A percentile compares a stretch with the other conserved stretches of the same genome.
Conservation (phyloP, 164 flowering plant species). For the Aristolochia californica region DNA sequence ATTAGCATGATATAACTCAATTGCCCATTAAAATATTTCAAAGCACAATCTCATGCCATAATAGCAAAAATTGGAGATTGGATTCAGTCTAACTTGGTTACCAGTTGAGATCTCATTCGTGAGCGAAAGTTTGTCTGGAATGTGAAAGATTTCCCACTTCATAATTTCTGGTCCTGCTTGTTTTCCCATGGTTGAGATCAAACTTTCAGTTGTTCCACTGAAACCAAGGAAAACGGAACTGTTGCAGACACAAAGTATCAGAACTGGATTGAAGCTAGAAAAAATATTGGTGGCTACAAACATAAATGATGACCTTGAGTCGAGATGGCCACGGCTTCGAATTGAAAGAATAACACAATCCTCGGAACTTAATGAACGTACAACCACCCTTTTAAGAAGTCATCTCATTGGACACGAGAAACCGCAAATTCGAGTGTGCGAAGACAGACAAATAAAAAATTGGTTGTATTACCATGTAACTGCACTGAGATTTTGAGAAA, state of each 20-base stretch:
- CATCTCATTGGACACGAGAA: too few species aligned
- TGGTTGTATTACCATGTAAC: too few species aligned
- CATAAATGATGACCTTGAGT: too few species aligned
- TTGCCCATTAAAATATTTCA: neutral
- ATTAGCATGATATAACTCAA: neutral
- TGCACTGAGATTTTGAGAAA: too few species aligned
- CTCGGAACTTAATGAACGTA: too few species aligned
- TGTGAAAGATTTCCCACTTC: slow-evolving; percentile 47
- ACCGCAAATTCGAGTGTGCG: too few species aligned
- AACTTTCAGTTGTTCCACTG: neutral
- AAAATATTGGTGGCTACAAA: too few species aligned
- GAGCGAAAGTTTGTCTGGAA: slow-evolving; percentile 47
- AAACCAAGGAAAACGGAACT: neutral
- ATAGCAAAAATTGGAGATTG: neutral
- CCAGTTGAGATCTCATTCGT: slow-evolving; percentile 60
- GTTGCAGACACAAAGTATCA: neutral
- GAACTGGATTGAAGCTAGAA: too few species aligned
- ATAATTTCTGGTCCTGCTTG: slow-evolving; percentile 1
- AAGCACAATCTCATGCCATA: neutral
- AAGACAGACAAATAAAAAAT: too few species aligned
- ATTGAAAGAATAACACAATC: too few species aligned
- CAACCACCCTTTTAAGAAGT: too few species aligned
- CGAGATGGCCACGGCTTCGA: too few species aligned
- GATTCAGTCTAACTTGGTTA: slow-evolving; percentile 1
- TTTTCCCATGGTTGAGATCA: neutral